These are phyloP conservation scores for Alternaria viburni DNA, from an alignment of 2,329 filamentous ascomycete species.

Conservation along the genomic window DNA sequence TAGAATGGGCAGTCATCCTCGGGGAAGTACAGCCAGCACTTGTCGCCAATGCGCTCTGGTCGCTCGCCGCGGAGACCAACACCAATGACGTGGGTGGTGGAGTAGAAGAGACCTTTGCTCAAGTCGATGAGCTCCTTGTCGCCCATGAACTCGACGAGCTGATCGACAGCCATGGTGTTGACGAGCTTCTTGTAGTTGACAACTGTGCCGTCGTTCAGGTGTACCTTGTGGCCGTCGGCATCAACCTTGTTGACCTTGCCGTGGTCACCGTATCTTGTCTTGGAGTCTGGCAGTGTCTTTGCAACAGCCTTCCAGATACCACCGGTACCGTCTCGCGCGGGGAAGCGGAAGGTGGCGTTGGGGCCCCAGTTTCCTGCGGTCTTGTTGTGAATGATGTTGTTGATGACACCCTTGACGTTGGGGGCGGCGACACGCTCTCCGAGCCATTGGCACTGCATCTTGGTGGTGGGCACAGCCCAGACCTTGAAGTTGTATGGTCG, in stretches of 20 bases:
- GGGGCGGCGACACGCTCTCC: conserved; percentile 98
- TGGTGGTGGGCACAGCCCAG: conserved; percentile 97
- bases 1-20: conserved; percentile 99
- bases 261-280: conserved; percentile 86
- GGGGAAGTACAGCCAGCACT: conserved; percentile 99
- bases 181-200: conserved; percentile 91
- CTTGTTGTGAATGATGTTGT: conserved; percentile 96
- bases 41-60: conserved; percentile 96
- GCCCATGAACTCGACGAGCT: conserved; percentile 83
- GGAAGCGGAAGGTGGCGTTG: conserved; percentile 98
- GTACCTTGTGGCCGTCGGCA: conserved; percentile 81
- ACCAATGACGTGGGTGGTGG: conserved; percentile 95
- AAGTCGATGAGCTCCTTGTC: conserved; percentile 82
- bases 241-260: conserved; percentile 87
- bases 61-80: conserved; percentile 91
- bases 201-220: conserved; percentile 81
- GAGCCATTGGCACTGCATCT: conserved; percentile 99
- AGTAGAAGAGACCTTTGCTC: conserved; percentile 94
- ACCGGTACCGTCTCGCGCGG: conserved; percentile 91
- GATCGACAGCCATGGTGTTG: conserved; percentile 95
- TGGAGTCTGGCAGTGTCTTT: conserved; percentile 88
- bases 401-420: conserved; percentile 90
- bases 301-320: conserved; percentile 99
- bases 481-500: conserved; percentile 99
- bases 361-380: conserved; percentile 97